These are phyloP conservation scores for Ceratocystis diversiconidia DNA, from an alignment of 2,329 filamentous ascomycete genomes.

Conservation along the genomic window DNA sequence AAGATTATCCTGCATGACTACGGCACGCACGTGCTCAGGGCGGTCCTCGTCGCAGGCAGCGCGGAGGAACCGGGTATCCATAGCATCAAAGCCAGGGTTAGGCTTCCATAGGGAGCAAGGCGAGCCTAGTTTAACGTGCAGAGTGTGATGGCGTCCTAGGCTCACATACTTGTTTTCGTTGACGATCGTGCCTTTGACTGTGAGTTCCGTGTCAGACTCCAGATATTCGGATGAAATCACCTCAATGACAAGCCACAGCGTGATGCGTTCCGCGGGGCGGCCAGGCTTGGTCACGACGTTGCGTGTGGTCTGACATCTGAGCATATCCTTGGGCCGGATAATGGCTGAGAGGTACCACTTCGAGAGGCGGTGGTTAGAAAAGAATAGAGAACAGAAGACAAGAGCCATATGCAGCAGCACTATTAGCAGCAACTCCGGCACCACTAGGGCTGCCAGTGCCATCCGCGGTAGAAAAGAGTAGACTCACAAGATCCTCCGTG, in stretches of 20 bases:
- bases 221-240: constrained; percentile 47
- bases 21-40: constrained; percentile 70
- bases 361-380: background rate
- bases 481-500: constrained; percentile 33
- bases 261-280: constrained; percentile 36
- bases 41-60: constrained; percentile 68
- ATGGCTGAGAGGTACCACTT: constrained; percentile 50
- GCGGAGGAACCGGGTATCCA: constrained; percentile 62
- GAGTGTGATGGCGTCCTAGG: constrained; percentile 43
- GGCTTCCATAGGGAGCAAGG: constrained; percentile 81
- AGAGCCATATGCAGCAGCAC: no score
- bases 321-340: constrained; percentile 38
- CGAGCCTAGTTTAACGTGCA: constrained; percentile 73
- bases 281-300: constrained; percentile 41
- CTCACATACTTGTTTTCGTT: constrained; percentile 39
- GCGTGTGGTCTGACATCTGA: constrained; percentile 41
- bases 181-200: constrained; percentile 41
- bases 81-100: constrained; percentile 70
- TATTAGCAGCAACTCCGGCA: no score
- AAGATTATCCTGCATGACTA: constrained; percentile 83
- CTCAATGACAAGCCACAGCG: constrained; percentile 42
- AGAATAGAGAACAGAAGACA: background rate
- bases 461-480: constrained; percentile 10
- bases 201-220: constrained; percentile 39
- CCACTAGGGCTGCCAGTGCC: background rate